Evolutionary conservation across 2,329 filamentous ascomycete genomes (phyloP), one percentile per base, ranked within the genome.

Genomic region (Ilyonectria sp.): DNA sequence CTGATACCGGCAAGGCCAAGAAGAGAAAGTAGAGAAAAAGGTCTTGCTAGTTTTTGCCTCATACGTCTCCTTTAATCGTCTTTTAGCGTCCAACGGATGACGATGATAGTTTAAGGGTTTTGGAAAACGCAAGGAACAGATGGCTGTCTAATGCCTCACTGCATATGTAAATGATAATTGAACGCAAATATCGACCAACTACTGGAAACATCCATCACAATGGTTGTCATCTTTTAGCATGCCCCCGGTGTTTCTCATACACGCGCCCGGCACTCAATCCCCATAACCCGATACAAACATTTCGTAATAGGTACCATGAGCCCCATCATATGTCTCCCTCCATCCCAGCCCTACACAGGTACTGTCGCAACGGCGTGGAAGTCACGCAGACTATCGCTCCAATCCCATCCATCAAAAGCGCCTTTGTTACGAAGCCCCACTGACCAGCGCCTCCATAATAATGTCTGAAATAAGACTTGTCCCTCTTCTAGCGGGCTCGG

Each of bases 1-100:
- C 83, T 7, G 83, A 86, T 68, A 84, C 82, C 55, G 84, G 84
- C 43, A 82, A 82, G 65, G 82, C 79, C 11, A 83, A 79, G 62
- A 84, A 83, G 79, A 79, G 83, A 60, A 84, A 80, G 76, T 84
- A 72, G 75, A 71, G 44, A 33, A 21, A 44, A 53, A 10, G 26
- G 3, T 44, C 19, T 15, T 35, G 29, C 29, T 15, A 13, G 31
- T 10, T 15, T 21, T 23, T 23, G 40, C 10, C 35, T 44, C 55
- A 26, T 46, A 31, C 17, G 29, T 33, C 17, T 43, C 26, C 31
- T 63, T 31, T 50, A 31, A 46, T 44, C 31, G 31, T 35, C 31
- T 13, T 9, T 19, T 11, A 10, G 19, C 19, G n/a, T 33, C n/a
- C n/a, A 31, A n/a, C 29, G 55, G 35, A 50, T 37, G 13, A 9